Evolutionary conservation across 2,329 filamentous ascomycete genomes (phyloP).

Genomic region (Aspergillus piperis): DNA sequence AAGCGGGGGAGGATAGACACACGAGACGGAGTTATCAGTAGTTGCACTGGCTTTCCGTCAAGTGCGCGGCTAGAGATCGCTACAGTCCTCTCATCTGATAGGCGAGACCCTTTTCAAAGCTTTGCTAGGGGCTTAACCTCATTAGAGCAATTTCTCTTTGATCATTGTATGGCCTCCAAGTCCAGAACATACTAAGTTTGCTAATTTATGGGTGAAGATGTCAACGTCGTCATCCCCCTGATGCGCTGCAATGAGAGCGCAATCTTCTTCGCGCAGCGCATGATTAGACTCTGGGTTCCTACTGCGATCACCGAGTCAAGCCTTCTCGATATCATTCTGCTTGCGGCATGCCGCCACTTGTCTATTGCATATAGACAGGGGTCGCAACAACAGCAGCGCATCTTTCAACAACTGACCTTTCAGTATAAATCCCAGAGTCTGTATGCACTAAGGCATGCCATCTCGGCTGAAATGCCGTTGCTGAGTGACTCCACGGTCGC

Average conservation of each 20-base stretch:
- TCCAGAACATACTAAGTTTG: neutral
- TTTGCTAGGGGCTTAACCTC: constrained; percentile 15
- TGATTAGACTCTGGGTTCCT: constrained; percentile 14
- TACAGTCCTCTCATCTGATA: constrained; percentile 2
- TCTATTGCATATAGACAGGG: constrained; percentile 8
- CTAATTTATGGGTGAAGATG: neutral
- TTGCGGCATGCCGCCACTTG: constrained; percentile 19
- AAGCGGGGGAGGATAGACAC: neutral
- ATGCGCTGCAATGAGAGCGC: constrained; percentile 13
- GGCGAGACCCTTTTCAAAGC: constrained; percentile 21
- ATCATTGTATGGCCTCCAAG: constrained; percentile 21
- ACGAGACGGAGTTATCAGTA: neutral
- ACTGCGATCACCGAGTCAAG: constrained; percentile 15
- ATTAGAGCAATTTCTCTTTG: constrained; percentile 20
- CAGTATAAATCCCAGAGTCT: constrained; percentile 12
- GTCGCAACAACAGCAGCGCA: neutral
- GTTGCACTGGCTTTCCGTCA: too few relatives aligned
- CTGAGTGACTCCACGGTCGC: constrained; percentile 21
- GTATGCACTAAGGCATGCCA: constrained; percentile 4
- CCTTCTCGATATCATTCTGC: constrained; percentile 19
- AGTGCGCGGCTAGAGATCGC: neutral
- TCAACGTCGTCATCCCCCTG: constrained; percentile 2
- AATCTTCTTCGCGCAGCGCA: constrained; percentile 3
- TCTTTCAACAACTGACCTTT: neutral
- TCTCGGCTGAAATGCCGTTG: constrained; percentile 9